phyloP scores from a whole-genome alignment of 371 early-diverging fungal species.

The Mucor plumbeus region DNA sequence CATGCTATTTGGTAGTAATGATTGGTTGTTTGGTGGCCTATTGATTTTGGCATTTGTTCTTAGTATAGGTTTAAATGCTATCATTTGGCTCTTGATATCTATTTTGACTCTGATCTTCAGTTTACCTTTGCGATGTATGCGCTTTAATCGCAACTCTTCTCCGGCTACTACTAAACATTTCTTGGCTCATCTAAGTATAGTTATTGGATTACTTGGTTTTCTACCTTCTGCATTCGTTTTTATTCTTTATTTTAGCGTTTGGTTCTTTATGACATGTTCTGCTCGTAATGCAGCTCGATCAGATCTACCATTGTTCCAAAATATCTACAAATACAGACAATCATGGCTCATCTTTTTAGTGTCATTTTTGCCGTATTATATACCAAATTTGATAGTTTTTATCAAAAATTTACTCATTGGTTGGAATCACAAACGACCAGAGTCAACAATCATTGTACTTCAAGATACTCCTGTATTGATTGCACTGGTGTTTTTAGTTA shows the following conservation, averaged over 20 bases:
- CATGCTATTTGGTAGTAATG: constrained; percentile 32
- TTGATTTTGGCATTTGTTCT: constrained; percentile 29
- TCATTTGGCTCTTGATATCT: constrained; percentile 15
- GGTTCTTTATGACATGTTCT: constrained; percentile 14
- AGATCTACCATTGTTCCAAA: constrained; percentile 24
- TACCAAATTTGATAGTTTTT: constrained; percentile 54
- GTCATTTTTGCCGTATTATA: constrained; percentile 50
- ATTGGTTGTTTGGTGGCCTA: constrained; percentile 37
- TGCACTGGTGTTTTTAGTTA: constrained; percentile 8
- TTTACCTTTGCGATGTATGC: constrained; percentile 3
- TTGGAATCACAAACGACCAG: constrained; percentile 35
- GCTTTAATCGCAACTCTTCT: not conserved
- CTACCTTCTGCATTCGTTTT: constrained; percentile 23
- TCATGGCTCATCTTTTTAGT: constrained; percentile 57
- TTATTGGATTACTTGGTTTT: constrained; percentile 22
- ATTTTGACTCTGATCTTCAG: not conserved
- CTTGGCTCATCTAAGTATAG: constrained; percentile 8
- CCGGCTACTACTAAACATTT: not conserved
- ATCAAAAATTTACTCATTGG: constrained; percentile 51
- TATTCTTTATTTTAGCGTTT: constrained; percentile 11
- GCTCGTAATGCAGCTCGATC: constrained; percentile 10
- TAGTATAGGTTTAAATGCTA: constrained; percentile 17
- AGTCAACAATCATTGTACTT: not conserved
- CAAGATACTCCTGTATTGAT: constrained; percentile 15
- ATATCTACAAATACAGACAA: constrained; percentile 48